Percentiles rank a stretch among this genome's conserved stretches.
These are phyloP conservation scores for Neocallimastix lanati DNA, from an alignment of 192 early-diverging fungal species.

Conservation along the genomic window DNA sequence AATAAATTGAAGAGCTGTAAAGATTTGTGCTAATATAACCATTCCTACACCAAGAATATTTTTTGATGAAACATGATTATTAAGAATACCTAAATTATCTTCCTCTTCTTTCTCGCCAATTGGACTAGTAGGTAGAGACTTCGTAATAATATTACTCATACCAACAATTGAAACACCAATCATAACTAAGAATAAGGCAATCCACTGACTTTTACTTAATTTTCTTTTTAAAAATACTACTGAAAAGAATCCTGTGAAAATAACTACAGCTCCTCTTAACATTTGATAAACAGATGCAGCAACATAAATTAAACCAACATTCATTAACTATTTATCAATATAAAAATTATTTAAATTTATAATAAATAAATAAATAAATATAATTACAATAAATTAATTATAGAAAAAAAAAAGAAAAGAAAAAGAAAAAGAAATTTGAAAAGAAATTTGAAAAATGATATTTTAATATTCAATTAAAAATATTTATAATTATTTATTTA, in stretches of 20 bases:
- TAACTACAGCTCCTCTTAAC: constrained; percentile 87
- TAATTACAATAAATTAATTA: too few relatives aligned
- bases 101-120: constrained; percentile 9
- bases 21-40: constrained; percentile 76
- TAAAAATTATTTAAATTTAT: too few relatives aligned
- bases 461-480: too few relatives aligned
- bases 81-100: not conserved
- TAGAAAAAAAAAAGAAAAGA: too few relatives aligned
- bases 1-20: constrained; percentile 89
- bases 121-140: constrained; percentile 12
- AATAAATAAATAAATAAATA: too few relatives aligned
- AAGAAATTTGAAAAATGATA: too few relatives aligned
- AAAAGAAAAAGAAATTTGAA: too few relatives aligned
- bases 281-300: constrained; percentile 85
- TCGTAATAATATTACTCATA: constrained; percentile 24
- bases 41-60: constrained; percentile 54
- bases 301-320: constrained; percentile 84
- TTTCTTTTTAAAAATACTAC: constrained; percentile 65
- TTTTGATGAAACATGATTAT: not conserved
- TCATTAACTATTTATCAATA: too few relatives aligned
- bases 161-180: constrained; percentile 81
- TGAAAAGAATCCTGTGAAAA: constrained; percentile 83
- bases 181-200: constrained; percentile 63
- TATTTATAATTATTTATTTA: not conserved
- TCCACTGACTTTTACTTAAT: constrained; percentile 60